Base-by-base conservation (phyloP, 495 filamentous ascomycete genomes). In the Penicillium steckii region DNA sequence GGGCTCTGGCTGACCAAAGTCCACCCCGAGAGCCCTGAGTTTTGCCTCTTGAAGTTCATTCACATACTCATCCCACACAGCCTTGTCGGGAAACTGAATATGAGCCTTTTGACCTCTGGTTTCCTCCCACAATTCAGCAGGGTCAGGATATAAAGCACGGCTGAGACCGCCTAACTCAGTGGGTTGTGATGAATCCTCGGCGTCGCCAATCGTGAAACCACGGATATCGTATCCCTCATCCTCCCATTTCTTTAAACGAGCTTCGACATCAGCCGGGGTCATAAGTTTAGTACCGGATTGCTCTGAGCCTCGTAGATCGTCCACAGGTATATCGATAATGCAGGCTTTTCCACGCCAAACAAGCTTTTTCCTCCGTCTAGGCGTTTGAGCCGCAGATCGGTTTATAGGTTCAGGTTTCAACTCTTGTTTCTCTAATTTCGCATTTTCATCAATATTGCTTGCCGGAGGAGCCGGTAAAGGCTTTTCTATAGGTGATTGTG, bases 21-120 rank as follows among this genome's bases (percentile, higher is more conserved):
- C 87, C 2, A 97, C 94, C 38, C 94, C 94, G 40, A 98, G 78
- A 44, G 91, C 90, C 27, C 89, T 84, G 33, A 98, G 77, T 71
- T 95, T 98, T 52, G 91, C 88, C 69, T 98, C 94, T 60, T 85
- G 85, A 46, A 97, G 67, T 45, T 81, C 79, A 42, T 86, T 76
- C 25, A 93, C 88, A 70, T 97, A 96, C 13, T 79, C 72, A 62
- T 90, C 85, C 93, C 94, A 97, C 23, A 86, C 88, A 70, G 70
- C 62, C 35, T 66, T 76, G 66, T 96, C 85, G 0, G 95, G 94
- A 60, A 98, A 84, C 30, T 77, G 78, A 45, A 97, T 85, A 44
- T 71, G 72, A 57, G 79, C 85, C 13, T 70, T 60, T 42, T 77
- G 67, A 23, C 75, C 54, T 40, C 76, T 69, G 35, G 80, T 73